phyloP scores from a whole-genome alignment of 2,329 filamentous ascomycete species.

The Alternaria atra region DNA sequence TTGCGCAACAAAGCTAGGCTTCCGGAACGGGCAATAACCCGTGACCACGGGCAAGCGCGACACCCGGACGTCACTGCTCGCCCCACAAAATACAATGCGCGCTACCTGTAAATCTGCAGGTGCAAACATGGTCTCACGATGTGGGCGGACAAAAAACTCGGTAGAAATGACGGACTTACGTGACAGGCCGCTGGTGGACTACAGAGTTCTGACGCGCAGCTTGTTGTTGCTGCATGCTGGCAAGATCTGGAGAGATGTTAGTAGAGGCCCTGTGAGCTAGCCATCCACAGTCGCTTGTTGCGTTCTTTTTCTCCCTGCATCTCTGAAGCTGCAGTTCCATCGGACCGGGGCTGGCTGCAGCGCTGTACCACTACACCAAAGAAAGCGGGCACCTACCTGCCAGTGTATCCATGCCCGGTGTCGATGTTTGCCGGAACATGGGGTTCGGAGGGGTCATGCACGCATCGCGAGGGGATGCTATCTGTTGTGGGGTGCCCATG shows the following conservation, averaged over 20 bases:
- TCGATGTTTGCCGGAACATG: conserved; percentile 54
- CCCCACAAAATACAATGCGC: conserved; percentile 3
- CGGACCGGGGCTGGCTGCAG: not conserved
- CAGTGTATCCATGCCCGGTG: conserved; percentile 58
- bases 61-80: conserved; percentile 14
- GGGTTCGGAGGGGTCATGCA: conserved; percentile 47
- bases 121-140: not conserved
- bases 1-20: conserved; percentile 20
- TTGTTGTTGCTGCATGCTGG: conserved; percentile 59
- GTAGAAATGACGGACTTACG: conserved; percentile 35
- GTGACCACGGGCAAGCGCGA: conserved; percentile 28
- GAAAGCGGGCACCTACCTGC: conserved; percentile 50
- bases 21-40: conserved; percentile 29
- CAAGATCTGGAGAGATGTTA: conserved; percentile 51
- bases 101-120: not conserved
- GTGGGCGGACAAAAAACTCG: not conserved
- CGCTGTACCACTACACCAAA: conserved; percentile 13
- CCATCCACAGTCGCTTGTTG: not conserved
- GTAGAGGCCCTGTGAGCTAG: conserved; percentile 3
- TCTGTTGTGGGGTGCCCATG: conserved; percentile 42
- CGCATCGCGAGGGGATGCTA: conserved; percentile 44
- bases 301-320: conserved; percentile 6
- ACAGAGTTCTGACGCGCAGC: conserved; percentile 49
- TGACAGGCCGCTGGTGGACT: conserved; percentile 47
- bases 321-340: not conserved